A percentile compares a stretch with the other conserved stretches of the same genome.
Evolutionary conservation across 2,329 filamentous ascomycete species (phyloP).

Genomic region (Ceratocystis harringtonii): DNA sequence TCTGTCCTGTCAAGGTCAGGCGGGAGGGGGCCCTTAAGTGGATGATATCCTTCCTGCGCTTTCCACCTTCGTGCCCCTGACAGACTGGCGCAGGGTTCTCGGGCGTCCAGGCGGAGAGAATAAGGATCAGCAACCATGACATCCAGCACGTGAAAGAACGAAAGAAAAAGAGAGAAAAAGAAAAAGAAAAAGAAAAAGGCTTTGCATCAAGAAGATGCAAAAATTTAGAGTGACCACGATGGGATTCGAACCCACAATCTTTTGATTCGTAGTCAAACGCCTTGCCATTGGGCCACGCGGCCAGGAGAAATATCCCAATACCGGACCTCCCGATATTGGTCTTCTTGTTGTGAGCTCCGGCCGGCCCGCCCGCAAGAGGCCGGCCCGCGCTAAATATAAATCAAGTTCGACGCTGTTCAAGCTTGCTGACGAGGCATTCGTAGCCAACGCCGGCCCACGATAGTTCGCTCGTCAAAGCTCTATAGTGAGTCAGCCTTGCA

Average conservation of each 20-base stretch:
- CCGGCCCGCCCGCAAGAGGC: background rate
- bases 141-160: background rate
- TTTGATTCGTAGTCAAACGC: constrained; percentile 15
- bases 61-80: too few species aligned
- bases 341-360: background rate
- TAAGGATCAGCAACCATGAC: too few species aligned
- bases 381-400: too few species aligned
- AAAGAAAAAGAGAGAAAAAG: background rate
- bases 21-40: too few species aligned
- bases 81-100: too few species aligned
- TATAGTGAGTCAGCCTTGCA: too few species aligned
- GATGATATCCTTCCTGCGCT: too few species aligned
- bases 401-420: background rate
- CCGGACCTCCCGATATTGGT: background rate
- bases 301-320: background rate
- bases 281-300: constrained; percentile 14
- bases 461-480: too few species aligned
- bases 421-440: background rate
- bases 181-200: background rate
- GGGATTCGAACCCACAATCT: constrained; percentile 15
- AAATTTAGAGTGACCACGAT: constrained; percentile 9
- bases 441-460: too few species aligned
- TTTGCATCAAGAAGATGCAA: background rate
- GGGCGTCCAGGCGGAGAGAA: too few species aligned
- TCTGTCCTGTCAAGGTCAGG: too few species aligned